Conservation (phyloP, 1,284 basidiomycete species). For the Ceratobasidium sp. region DNA sequence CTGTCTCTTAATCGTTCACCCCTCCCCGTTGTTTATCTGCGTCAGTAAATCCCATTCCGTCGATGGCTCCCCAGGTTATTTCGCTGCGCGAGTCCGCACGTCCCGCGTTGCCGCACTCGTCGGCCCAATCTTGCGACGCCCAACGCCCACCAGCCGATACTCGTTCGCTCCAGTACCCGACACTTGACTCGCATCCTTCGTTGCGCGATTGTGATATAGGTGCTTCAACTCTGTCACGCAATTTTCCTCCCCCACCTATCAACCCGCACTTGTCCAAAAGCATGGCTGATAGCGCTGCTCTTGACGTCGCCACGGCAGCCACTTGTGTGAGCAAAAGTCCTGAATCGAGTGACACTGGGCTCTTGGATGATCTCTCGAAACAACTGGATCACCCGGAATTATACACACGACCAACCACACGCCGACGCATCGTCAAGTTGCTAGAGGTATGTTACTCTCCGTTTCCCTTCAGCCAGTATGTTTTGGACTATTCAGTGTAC, state of each 20-base stretch:
- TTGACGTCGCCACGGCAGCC: conserved; percentile 41
- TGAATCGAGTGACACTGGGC: conserved; percentile 26
- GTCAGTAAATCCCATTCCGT: conserved; percentile 23
- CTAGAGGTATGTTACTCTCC: conserved; percentile 36
- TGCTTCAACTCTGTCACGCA: conserved; percentile 33
- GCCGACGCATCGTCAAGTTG: conserved; percentile 38
- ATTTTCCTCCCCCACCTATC: conserved; percentile 37
- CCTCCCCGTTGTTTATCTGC: no score
- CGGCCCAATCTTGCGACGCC: conserved; percentile 21
- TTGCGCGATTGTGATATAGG: no score
- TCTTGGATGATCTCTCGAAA: conserved; percentile 40
- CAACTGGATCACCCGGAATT: conserved; percentile 30
- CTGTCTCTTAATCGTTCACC: conserved; percentile 3
- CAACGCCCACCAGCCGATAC: conserved; percentile 36
- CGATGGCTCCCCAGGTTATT: conserved; percentile 22
- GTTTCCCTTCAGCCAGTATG: not conserved
- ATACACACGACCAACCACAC: conserved; percentile 40
- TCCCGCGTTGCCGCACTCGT: conserved; percentile 27
- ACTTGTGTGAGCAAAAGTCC: conserved; percentile 17
- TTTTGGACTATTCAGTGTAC: not conserved
- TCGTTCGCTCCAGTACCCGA: conserved; percentile 1
- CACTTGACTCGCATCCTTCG: not conserved
- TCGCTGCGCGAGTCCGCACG: conserved; percentile 8
- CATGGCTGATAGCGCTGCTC: conserved; percentile 27
- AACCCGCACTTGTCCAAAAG: conserved; percentile 23